These are phyloP conservation scores for Tylopilus sp. DNA, from an alignment of 1,284 basidiomycete species.

Conservation along the genomic window DNA sequence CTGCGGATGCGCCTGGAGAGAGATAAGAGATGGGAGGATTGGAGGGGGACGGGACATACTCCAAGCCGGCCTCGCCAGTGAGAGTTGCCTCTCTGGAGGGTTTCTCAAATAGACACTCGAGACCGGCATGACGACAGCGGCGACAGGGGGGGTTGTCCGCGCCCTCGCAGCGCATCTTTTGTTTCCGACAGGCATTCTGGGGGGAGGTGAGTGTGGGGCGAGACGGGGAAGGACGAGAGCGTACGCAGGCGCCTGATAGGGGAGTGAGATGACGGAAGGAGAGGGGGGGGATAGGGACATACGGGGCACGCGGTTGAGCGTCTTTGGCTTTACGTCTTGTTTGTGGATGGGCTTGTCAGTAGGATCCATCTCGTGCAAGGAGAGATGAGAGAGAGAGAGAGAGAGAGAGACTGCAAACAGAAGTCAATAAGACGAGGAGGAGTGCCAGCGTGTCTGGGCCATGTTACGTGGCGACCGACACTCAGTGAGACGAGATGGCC, in stretches of 20 bases:
- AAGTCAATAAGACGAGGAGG: slow-evolving; percentile 7
- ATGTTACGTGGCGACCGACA: slow-evolving; percentile 8
- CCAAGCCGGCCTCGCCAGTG: slow-evolving; percentile 82
- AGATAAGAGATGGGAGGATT: slow-evolving; percentile 11
- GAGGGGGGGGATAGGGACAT: slow-evolving; percentile 33
- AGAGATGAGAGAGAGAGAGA: too few relatives aligned
- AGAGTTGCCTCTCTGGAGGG: slow-evolving; percentile 79
- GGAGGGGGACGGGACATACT: slow-evolving; percentile 51
- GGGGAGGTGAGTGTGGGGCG: neutral
- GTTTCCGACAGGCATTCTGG: slow-evolving; percentile 80
- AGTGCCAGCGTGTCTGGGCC: slow-evolving; percentile 3
- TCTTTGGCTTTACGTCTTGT: slow-evolving; percentile 66
- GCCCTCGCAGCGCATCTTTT: slow-evolving; percentile 87
- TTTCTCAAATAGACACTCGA: slow-evolving; percentile 88
- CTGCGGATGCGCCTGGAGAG: slow-evolving; percentile 73
- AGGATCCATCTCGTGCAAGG: slow-evolving; percentile 15
- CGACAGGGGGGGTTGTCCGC: slow-evolving; percentile 90
- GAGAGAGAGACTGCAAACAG: slow-evolving; percentile 4
- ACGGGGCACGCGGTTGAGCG: slow-evolving; percentile 81
- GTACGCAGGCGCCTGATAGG: slow-evolving; percentile 68
- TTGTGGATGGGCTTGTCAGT: slow-evolving; percentile 43
- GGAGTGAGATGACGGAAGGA: slow-evolving; percentile 18
- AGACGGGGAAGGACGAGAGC: slow-evolving; percentile 14
- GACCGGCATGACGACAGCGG: slow-evolving; percentile 78
- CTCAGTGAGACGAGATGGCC: too few relatives aligned